Evolutionary conservation across 2,329 filamentous ascomycete species (phyloP).

Genomic region (Dactylellina sp.): DNA sequence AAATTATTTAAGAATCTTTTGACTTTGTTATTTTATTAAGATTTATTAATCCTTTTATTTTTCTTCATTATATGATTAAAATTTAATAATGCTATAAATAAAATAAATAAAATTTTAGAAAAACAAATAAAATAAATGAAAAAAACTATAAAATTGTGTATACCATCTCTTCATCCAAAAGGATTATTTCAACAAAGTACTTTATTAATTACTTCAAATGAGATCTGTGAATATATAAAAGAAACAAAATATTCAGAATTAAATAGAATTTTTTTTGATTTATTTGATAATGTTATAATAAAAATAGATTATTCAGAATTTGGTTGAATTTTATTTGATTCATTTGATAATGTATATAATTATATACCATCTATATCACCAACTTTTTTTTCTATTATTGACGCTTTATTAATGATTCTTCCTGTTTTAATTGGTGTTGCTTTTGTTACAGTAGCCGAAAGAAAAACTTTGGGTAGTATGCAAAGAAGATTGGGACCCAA

Average conservation of each 20-base stretch:
- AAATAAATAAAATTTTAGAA: constrained; percentile 19
- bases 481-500: constrained; percentile 61
- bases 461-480: constrained; percentile 60
- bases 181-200: neutral
- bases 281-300: constrained; percentile 11
- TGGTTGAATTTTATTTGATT: neutral
- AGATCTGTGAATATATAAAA: constrained; percentile 26
- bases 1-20: constrained; percentile 22
- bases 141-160: constrained; percentile 10
- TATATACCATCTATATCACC: constrained; percentile 57
- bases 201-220: neutral
- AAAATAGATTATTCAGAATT: too few relatives aligned
- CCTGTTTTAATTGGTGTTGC: constrained; percentile 62
- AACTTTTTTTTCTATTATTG: constrained; percentile 62
- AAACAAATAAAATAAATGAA: constrained; percentile 32
- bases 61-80: constrained; percentile 41
- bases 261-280: neutral
- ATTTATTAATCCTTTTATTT: constrained; percentile 52
- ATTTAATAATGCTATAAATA: constrained; percentile 21
- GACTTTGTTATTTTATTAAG: constrained; percentile 54
- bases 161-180: neutral
- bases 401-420: constrained; percentile 62
- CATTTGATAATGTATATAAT: constrained; percentile 13
- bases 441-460: constrained; percentile 62
- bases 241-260: too few relatives aligned